Evolutionary conservation across 176 grass and related monocot genomes (phyloP).

Genomic region (Triticum monococcum): DNA sequence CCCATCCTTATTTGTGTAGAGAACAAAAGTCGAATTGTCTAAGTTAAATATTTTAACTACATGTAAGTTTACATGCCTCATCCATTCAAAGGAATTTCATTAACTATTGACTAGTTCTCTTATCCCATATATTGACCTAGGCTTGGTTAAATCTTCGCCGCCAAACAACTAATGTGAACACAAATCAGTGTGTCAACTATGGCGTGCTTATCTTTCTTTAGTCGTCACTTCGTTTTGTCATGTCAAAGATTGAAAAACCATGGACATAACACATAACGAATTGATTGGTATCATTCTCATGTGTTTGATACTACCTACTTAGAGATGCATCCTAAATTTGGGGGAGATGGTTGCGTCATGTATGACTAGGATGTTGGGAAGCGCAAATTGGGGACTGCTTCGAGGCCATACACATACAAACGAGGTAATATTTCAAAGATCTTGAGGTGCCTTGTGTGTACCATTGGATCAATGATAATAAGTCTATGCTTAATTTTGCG

Average conservation of each 20-base stretch:
- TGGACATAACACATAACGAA: constrained; percentile 5
- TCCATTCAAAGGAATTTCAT: not conserved
- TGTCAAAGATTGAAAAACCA: constrained; percentile 2
- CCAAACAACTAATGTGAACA: not conserved
- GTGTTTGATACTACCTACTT: constrained; percentile 3
- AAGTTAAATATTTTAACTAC: not conserved
- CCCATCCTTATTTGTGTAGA: too few species aligned
- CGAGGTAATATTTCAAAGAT: not conserved
- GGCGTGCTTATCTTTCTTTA: not conserved
- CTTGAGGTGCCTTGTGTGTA: not conserved
- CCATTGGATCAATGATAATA: not conserved
- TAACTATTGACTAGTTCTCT: not conserved
- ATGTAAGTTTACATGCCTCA: not conserved
- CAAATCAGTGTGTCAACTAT: not conserved
- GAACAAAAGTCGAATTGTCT: not conserved
- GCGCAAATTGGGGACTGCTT: not conserved
- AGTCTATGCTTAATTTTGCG: not conserved
- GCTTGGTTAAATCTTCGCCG: not conserved
- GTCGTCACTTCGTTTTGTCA: not conserved
- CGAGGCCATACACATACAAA: not conserved
- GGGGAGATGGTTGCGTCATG: not conserved
- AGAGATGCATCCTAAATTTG: not conserved
- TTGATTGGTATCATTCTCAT: constrained; percentile 19
- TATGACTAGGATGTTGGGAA: constrained; percentile 32
- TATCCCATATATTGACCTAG: not conserved